Evolutionary conservation across 2,329 filamentous ascomycete genomes (phyloP).

Genomic region (Chalaropsis thielavioides): DNA sequence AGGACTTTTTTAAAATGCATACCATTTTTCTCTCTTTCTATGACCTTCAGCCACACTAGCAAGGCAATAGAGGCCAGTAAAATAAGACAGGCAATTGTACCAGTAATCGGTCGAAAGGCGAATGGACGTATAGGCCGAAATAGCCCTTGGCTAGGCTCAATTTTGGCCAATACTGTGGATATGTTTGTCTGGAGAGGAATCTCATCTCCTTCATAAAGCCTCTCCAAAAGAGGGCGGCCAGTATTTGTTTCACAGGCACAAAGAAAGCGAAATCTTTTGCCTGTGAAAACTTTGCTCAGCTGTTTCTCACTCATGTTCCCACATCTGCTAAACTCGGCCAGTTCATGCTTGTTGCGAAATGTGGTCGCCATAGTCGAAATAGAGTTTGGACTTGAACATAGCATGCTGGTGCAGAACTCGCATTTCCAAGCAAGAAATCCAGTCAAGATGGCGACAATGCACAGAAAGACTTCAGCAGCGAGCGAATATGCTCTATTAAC

Average conservation of each 20-base stretch:
- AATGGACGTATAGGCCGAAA: constrained; percentile 21
- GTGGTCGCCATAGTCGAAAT: constrained; percentile 20
- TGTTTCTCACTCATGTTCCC: background rate
- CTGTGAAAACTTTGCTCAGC: background rate
- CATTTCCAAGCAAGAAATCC: constrained; percentile 19
- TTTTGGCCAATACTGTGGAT: background rate
- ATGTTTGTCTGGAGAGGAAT: background rate
- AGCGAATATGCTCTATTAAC: constrained; percentile 25
- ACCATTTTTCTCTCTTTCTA: constrained; percentile 21
- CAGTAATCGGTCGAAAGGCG: constrained; percentile 19
- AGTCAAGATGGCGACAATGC: constrained; percentile 19
- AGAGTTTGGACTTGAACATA: constrained; percentile 22
- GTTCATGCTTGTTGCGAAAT: constrained; percentile 19
- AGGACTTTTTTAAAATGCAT: no score
- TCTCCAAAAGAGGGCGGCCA: constrained; percentile 2
- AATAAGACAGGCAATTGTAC: constrained; percentile 17
- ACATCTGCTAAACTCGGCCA: constrained; percentile 11
- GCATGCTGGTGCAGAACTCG: constrained; percentile 4
- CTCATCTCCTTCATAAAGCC: background rate
- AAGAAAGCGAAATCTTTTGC: constrained; percentile 18
- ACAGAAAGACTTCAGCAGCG: constrained; percentile 23
- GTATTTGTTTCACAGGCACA: constrained; percentile 9
- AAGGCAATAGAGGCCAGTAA: constrained; percentile 18
- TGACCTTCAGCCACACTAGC: constrained; percentile 21
- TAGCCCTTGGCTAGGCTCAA: background rate